Evolutionary conservation across 768 basidiomycete species (phyloP), one percentile per base, ranked within the genome.

Genomic region (Termitomyces sp.): DNA sequence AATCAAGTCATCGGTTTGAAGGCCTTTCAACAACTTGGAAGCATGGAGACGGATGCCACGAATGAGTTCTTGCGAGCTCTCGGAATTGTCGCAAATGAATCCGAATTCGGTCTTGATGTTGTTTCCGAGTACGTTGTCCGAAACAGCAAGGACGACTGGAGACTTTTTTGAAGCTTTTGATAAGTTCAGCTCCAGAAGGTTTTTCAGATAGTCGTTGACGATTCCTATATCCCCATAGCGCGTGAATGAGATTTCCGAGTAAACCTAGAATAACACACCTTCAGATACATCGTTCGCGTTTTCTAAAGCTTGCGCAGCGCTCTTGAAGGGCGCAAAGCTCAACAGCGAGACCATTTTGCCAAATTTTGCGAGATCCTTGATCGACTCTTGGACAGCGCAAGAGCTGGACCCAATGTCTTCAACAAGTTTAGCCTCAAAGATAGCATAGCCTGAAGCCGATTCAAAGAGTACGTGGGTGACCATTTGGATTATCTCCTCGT

Each of bases 221-320:
- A 94, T 81, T 56, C 93, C 94, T 96, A 61, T 9, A 26, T 54
- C 58, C 35, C 41, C 55, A 51, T 47, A 57, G 53, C 28, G 54
- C 9, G 30, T 40, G 22, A 40, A 15, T 53, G 19, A 19, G 37
- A 51, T 52, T 51, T 56, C 11, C 5, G 40, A 37, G 2, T 10
- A 4, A 10, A 14, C 26, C 11, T 26, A n/a, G 1, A 28, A n/a
- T 2, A 1, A 73, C 82, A 30, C 58, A 93, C 96, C 93, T 78
- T 98, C 95, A 10, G 95, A 97, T 15, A 98, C 71, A 71, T 98
- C 96, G 67, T 98, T 98, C 50, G 88, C 87, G 63, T 97, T 98
- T 74, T 98, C 93, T 62, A 98, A 77, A 34, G 94, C 94, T 67
- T 95, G 87, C 0, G 91, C 93, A 22, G 94, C 93, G 57, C 77